phyloP scores from a whole-genome alignment of 129 eudicot genomes.

The Smallanthus sonchifolius region DNA sequence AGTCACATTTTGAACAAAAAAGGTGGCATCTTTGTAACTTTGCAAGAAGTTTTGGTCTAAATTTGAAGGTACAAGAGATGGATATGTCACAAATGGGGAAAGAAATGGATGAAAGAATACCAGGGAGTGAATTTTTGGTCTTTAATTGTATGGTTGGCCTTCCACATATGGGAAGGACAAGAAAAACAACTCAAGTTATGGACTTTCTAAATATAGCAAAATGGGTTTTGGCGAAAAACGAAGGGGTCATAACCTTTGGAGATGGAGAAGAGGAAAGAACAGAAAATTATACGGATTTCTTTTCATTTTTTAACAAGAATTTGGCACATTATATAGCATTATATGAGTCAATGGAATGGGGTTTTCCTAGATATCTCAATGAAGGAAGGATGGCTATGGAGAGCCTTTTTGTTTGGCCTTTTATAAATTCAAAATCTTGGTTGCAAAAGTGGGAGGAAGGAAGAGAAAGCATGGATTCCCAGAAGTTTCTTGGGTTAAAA shows the following conservation, averaged over 20 bases:
- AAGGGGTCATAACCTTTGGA: slow-evolving; percentile 52
- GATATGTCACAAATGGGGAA: slow-evolving; percentile 23
- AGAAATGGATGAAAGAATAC: background rate
- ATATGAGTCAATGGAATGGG: slow-evolving; percentile 51
- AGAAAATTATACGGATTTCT: slow-evolving; percentile 7
- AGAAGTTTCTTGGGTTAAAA: slow-evolving; percentile 16
- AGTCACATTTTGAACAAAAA: slow-evolving; percentile 40
- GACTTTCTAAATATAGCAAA: slow-evolving; percentile 48
- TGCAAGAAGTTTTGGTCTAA: slow-evolving; percentile 39
- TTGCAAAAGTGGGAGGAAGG: slow-evolving; percentile 46
- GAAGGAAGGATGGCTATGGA: slow-evolving; percentile 70
- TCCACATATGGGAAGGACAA: slow-evolving; percentile 60
- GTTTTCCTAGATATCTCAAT: slow-evolving; percentile 41
- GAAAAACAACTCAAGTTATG: slow-evolving; percentile 22
- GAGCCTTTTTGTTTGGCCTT: slow-evolving; percentile 47
- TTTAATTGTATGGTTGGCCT: slow-evolving; percentile 56
- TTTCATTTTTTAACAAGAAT: slow-evolving; percentile 34
- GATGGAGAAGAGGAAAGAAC: slow-evolving; percentile 47
- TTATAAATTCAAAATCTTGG: slow-evolving; percentile 44
- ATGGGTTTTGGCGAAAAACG: slow-evolving; percentile 4
- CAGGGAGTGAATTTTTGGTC: slow-evolving; percentile 41
- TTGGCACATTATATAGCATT: slow-evolving; percentile 51
- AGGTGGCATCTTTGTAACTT: slow-evolving; percentile 38
- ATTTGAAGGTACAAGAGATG: slow-evolving; percentile 42
- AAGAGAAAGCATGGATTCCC: background rate